A percentile compares a stretch with the other conserved stretches of the same genome.
Evolutionary conservation across 2,329 filamentous ascomycete genomes (phyloP).

Genomic region (Beauveria caledonica): DNA sequence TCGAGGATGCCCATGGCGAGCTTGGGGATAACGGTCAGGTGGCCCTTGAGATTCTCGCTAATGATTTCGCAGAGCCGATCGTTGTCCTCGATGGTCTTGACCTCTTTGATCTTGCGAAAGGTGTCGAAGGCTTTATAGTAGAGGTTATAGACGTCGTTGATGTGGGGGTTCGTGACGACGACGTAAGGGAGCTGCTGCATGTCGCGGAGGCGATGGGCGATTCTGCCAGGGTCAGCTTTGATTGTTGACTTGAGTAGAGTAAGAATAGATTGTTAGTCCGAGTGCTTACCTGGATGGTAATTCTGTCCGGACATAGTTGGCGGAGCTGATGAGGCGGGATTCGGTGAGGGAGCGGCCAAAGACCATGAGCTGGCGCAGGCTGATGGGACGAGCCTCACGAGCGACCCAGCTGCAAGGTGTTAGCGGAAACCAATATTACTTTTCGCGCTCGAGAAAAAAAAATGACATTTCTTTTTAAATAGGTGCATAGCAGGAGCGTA

Average conservation of each 20-base stretch:
- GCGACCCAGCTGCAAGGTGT: constrained; percentile 68
- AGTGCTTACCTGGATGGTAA: constrained; percentile 64
- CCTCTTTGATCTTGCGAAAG: constrained; percentile 74
- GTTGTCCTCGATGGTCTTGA: constrained; percentile 83
- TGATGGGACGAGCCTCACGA: constrained; percentile 89
- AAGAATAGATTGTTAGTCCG: too few relatives aligned
- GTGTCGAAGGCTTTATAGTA: constrained; percentile 96
- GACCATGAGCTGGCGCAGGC: constrained; percentile 90
- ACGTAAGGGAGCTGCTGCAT: constrained; percentile 96
- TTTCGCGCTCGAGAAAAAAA: too few relatives aligned
- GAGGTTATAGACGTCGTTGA: constrained; percentile 90
- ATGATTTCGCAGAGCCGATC: constrained; percentile 77
- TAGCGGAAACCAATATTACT: not conserved
- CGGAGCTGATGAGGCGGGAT: constrained; percentile 79
- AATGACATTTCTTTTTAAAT: too few relatives aligned
- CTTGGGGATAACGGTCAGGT: constrained; percentile 88
- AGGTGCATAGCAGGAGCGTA: too few relatives aligned
- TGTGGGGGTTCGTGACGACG: constrained; percentile 89
- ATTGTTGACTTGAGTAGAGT: not conserved
- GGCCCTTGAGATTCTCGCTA: constrained; percentile 70
- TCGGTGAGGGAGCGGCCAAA: constrained; percentile 93
- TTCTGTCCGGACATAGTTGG: constrained; percentile 95
- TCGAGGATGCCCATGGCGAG: constrained; percentile 91
- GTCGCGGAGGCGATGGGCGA: constrained; percentile 90
- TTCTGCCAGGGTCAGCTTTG: constrained; percentile 38